phyloP scores from a whole-genome alignment of 345 rosid species.

The Psidium guajava region DNA sequence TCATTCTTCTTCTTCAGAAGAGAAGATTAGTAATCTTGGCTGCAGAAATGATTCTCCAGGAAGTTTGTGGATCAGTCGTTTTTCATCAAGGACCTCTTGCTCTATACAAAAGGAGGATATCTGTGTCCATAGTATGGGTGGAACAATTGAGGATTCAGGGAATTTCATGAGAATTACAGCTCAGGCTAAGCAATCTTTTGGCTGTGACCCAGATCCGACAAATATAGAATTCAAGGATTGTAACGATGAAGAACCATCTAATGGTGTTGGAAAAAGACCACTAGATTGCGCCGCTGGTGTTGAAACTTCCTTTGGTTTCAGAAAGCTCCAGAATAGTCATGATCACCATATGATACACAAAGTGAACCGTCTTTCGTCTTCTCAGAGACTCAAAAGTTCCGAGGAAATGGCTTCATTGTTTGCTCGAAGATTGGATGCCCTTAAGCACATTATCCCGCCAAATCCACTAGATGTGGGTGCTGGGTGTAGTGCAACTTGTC shows the following conservation, averaged over 20 bases:
- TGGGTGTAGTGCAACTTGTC: slow-evolving; percentile 27
- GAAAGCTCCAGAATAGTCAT: slow-evolving; percentile 8
- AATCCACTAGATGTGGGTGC: slow-evolving; percentile 18
- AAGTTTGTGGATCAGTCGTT: slow-evolving; percentile 73
- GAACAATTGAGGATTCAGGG: slow-evolving; percentile 11
- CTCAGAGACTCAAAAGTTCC: slow-evolving; percentile 28
- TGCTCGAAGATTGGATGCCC: slow-evolving; percentile 67
- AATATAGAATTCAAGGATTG: slow-evolving; percentile 7
- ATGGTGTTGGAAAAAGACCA: slow-evolving; percentile 6
- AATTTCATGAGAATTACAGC: slow-evolving; percentile 14
- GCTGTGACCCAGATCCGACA: slow-evolving; percentile 4
- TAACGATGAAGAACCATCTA: slow-evolving; percentile 1
- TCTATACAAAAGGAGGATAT: slow-evolving; percentile 11
- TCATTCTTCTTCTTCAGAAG: slow-evolving; percentile 21
- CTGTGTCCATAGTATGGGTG: not conserved
- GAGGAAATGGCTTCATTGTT: slow-evolving; percentile 58
- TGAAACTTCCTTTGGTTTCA: slow-evolving; percentile 22
- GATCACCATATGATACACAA: slow-evolving; percentile 16
- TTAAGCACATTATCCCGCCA: slow-evolving; percentile 36
- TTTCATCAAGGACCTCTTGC: slow-evolving; percentile 30
- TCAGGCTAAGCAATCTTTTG: slow-evolving; percentile 2
- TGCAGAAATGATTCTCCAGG: slow-evolving; percentile 32
- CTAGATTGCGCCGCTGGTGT: slow-evolving; percentile 6
- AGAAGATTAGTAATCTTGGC: slow-evolving; percentile 18
- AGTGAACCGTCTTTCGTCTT: slow-evolving; percentile 17